A percentile compares a stretch with the other conserved stretches of the same genome.
phyloP scores from a whole-genome alignment of 1,284 basidiomycete species.

The Calocybe gambosa region DNA sequence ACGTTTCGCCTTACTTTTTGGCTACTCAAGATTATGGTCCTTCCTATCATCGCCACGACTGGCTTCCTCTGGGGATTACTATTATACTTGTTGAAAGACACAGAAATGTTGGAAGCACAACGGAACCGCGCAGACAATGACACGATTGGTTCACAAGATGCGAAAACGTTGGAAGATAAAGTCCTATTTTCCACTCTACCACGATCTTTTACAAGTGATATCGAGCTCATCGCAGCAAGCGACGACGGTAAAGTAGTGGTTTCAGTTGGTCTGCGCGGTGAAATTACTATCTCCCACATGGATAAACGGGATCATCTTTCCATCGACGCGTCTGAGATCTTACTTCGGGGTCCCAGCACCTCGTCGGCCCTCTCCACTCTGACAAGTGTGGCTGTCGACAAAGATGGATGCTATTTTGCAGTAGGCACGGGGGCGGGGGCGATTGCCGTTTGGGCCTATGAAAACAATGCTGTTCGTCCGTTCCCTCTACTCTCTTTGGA shows the following conservation, averaged over 20 bases:
- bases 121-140: constrained; percentile 50
- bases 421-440: constrained; percentile 59
- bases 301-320: constrained; percentile 36
- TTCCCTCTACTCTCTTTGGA: constrained; percentile 43
- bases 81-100: constrained; percentile 88
- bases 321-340: constrained; percentile 47
- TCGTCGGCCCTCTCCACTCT: constrained; percentile 42
- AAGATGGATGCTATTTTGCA: constrained; percentile 50
- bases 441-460: constrained; percentile 52
- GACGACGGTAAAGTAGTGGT: constrained; percentile 57
- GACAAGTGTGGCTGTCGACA: constrained; percentile 55
- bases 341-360: constrained; percentile 42
- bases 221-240: constrained; percentile 74
- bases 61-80: constrained; percentile 72
- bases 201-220: constrained; percentile 71
- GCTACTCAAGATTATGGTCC: constrained; percentile 75
- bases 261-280: constrained; percentile 74
- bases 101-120: constrained; percentile 86
- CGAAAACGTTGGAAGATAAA: constrained; percentile 36
- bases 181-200: constrained; percentile 68
- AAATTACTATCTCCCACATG: constrained; percentile 60
- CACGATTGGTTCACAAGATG: constrained; percentile 24
- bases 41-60: constrained; percentile 82
- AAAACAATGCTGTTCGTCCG: constrained; percentile 31
- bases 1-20: constrained; percentile 57